Conservation (phyloP, 2,329 filamentous ascomycete genomes). For the Sporothrix humicola region DNA sequence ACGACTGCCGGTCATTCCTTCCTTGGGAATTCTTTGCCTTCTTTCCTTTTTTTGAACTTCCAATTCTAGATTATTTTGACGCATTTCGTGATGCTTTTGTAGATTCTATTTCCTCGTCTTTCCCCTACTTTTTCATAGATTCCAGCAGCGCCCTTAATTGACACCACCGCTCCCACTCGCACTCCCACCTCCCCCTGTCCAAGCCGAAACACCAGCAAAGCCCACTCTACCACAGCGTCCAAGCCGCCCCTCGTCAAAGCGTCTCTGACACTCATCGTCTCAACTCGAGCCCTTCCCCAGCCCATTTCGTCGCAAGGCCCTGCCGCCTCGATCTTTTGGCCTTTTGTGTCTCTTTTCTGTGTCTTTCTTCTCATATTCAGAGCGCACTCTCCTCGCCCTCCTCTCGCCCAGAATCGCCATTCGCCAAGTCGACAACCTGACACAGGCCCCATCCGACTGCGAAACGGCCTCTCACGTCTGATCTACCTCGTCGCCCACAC, state of each 20-base stretch:
- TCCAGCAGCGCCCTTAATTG: not conserved
- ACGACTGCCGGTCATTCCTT: not conserved
- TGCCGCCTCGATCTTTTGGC: constrained; percentile 39
- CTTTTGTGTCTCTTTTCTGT: not conserved
- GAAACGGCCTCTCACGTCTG: constrained; percentile 57
- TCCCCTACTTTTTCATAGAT: not conserved
- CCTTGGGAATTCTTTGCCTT: not conserved
- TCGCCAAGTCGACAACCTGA: constrained; percentile 44
- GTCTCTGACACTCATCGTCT: constrained; percentile 54
- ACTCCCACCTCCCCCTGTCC: constrained; percentile 43
- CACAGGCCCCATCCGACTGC: constrained; percentile 47
- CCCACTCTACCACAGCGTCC: constrained; percentile 49
- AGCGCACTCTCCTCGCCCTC: not conserved
- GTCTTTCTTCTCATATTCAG: not conserved
- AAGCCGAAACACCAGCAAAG: constrained; percentile 47
- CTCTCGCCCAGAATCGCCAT: not conserved
- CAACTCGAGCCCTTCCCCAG: constrained; percentile 48
- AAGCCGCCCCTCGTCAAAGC: constrained; percentile 48
- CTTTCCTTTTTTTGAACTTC: not conserved
- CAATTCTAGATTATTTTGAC: not conserved
- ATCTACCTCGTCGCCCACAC: constrained; percentile 34
- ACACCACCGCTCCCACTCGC: constrained; percentile 9
- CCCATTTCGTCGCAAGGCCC: constrained; percentile 41
- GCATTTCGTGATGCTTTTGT: constrained; percentile 1
- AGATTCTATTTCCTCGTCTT: not conserved